These are phyloP conservation scores for Dipteronia sinensis DNA, from an alignment of 345 rosid species.

Conservation along the genomic window DNA sequence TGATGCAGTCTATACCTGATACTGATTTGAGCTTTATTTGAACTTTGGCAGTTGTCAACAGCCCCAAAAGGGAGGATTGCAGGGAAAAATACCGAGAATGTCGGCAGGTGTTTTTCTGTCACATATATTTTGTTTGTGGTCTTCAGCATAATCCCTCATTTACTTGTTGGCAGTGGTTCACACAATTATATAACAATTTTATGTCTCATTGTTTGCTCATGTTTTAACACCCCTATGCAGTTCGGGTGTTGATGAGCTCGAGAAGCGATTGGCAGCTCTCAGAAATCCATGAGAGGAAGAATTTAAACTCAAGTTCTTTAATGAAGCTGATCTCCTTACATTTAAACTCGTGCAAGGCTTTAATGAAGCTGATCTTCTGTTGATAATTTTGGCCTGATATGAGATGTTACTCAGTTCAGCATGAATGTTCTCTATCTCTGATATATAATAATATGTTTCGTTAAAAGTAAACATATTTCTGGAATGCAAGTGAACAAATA, in stretches of 20 bases:
- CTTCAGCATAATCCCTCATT: background rate
- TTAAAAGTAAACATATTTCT: too few relatives aligned
- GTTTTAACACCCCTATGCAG: slow-evolving; percentile 37
- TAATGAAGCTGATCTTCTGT: too few relatives aligned
- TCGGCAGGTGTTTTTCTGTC: slow-evolving; percentile 56
- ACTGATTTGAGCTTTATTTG: slow-evolving; percentile 17
- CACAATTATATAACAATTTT: background rate
- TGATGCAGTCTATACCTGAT: background rate
- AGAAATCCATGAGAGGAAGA: slow-evolving; percentile 50
- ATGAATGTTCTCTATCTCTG: background rate
- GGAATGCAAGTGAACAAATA: too few relatives aligned
- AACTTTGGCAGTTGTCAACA: slow-evolving; percentile 61
- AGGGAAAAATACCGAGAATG: slow-evolving; percentile 59
- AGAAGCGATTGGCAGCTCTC: slow-evolving; percentile 92
- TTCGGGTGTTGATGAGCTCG: slow-evolving; percentile 73
- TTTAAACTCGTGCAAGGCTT: background rate
- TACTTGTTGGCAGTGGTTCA: background rate
- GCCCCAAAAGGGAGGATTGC: slow-evolving; percentile 86
- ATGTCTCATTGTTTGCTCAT: slow-evolving; percentile 1
- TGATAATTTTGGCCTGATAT: slow-evolving; percentile 10
- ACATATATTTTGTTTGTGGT: too few relatives aligned
- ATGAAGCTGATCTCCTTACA: too few relatives aligned
- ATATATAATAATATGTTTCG: too few relatives aligned
- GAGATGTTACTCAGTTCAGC: slow-evolving; percentile 1
- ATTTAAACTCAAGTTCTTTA: background rate